A percentile compares a stretch with the other conserved stretches of the same genome.
Conservation (phyloP, 2,329 filamentous ascomycete species). For the Ceratocystis alfenasii region DNA sequence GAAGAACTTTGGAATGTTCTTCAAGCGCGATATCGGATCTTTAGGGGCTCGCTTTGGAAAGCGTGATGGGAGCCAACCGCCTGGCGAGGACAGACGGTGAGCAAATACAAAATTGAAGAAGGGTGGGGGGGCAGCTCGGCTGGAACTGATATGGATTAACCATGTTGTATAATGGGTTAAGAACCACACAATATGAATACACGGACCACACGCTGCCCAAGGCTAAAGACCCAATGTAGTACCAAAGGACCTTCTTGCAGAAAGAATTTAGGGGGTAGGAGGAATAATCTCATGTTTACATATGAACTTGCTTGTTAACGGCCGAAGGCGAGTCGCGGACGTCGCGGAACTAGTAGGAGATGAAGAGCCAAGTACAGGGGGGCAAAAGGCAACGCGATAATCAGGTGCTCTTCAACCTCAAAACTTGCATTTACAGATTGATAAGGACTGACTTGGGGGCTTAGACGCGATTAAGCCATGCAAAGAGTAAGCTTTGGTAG, state of each 20-base stretch:
- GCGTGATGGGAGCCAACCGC: conserved; percentile 36
- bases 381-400: too few relatives aligned
- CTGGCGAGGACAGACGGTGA: conserved; percentile 22
- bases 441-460: background rate
- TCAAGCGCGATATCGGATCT: conserved; percentile 71
- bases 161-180: background rate
- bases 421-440: background rate
- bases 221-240: background rate
- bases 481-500: too few relatives aligned
- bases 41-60: conserved; percentile 63
- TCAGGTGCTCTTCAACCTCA: background rate
- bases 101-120: background rate
- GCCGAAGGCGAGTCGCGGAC: background rate
- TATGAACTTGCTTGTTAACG: background rate
- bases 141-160: background rate
- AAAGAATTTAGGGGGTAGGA: background rate
- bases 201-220: background rate
- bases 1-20: conserved; percentile 94
- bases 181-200: background rate
- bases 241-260: conserved; percentile 1
- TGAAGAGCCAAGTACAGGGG: background rate
- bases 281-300: background rate
- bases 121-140: background rate
- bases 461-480: too few relatives aligned
- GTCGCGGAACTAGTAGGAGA: background rate